Evolutionary conservation across 1,284 basidiomycete genomes (phyloP).

Genomic region (Chiua sp.): DNA sequence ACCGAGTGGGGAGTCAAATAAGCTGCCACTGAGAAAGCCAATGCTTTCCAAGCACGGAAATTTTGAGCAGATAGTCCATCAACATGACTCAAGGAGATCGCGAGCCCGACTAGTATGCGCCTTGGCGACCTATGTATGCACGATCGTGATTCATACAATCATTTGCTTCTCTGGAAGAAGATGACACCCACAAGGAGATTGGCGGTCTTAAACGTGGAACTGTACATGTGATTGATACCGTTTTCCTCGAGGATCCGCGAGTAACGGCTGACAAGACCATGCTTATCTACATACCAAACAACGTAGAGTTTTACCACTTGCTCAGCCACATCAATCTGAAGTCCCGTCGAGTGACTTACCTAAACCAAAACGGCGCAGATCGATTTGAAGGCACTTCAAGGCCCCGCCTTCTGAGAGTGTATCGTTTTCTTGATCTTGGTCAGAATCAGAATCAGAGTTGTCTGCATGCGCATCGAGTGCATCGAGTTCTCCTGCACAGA

Average conservation of each 20-base stretch:
- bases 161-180: slow-evolving; percentile 3
- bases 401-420: slow-evolving; percentile 39
- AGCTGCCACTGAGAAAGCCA: neutral
- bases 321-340: neutral
- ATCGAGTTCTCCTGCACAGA: slow-evolving; percentile 70
- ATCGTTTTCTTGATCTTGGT: slow-evolving; percentile 40
- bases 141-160: slow-evolving; percentile 9
- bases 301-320: neutral
- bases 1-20: neutral
- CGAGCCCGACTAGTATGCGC: slow-evolving; percentile 33
- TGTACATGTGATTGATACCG: slow-evolving; percentile 84
- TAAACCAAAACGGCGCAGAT: slow-evolving; percentile 69
- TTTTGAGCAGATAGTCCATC: slow-evolving; percentile 14
- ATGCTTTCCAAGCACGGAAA: slow-evolving; percentile 3
- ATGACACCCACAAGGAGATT: slow-evolving; percentile 66
- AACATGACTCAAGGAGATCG: slow-evolving; percentile 38
- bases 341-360: slow-evolving; percentile 46
- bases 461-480: slow-evolving; percentile 50
- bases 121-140: slow-evolving; percentile 33
- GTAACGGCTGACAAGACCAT: slow-evolving; percentile 78
- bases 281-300: slow-evolving; percentile 55
- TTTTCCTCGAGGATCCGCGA: slow-evolving; percentile 72
- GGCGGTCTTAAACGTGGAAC: slow-evolving; percentile 84
- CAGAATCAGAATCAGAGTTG: slow-evolving; percentile 36
- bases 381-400: slow-evolving; percentile 71